Evolutionary conservation across 2,329 filamentous ascomycete genomes (phyloP).

Genomic region (Fusarium transvaalense): DNA sequence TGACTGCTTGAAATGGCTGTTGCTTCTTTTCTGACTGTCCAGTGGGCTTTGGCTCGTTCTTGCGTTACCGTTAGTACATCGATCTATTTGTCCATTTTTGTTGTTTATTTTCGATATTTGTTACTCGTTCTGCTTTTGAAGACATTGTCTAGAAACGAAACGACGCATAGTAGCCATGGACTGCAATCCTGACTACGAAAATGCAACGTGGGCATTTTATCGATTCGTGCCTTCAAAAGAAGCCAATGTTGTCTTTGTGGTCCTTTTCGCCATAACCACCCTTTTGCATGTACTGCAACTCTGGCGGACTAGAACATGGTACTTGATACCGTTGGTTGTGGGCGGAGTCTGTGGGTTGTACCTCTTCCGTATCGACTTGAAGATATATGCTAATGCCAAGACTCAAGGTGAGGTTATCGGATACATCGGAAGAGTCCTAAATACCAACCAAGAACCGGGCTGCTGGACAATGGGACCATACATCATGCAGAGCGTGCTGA

Average conservation of each 20-base stretch:
- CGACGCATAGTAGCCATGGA: constrained; percentile 10
- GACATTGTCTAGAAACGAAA: background rate
- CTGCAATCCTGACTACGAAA: constrained; percentile 42
- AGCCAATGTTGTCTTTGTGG: constrained; percentile 41
- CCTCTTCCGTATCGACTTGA: background rate
- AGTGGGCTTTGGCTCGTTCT: background rate
- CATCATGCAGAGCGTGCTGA: constrained; percentile 56
- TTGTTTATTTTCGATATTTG: background rate
- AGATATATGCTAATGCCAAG: background rate
- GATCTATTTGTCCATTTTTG: background rate
- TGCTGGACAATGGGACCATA: constrained; percentile 53
- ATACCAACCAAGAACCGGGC: constrained; percentile 55
- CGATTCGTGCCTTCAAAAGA: constrained; percentile 44
- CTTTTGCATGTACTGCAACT: constrained; percentile 45
- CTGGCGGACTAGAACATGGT: constrained; percentile 46
- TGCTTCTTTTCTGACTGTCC: background rate
- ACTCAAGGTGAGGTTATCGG: constrained; percentile 46
- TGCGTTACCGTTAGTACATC: background rate
- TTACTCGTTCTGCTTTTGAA: background rate
- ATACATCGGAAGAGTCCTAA: constrained; percentile 63
- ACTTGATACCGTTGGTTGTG: constrained; percentile 42
- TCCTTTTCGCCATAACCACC: constrained; percentile 42
- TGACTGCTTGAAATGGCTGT: background rate
- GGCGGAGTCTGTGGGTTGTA: constrained; percentile 42
- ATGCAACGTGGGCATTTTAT: constrained; percentile 45